Evolutionary conservation across 2,329 filamentous ascomycete genomes (phyloP).

Genomic region (Aspergillus sp.): DNA sequence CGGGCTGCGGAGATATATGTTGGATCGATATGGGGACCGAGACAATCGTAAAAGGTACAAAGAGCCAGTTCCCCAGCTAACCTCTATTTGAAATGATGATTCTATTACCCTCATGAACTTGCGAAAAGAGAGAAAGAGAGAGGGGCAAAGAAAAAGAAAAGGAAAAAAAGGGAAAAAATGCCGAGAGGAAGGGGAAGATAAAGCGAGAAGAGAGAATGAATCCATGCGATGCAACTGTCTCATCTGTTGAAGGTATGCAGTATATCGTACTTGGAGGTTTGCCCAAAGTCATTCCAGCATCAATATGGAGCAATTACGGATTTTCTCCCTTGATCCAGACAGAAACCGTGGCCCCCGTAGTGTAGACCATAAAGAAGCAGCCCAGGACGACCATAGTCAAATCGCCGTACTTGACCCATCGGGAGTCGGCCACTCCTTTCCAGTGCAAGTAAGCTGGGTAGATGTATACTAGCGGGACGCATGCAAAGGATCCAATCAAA

Average conservation of each 20-base stretch:
- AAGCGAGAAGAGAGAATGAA: too few species aligned
- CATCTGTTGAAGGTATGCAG: too few species aligned
- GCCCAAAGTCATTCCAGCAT: too few species aligned
- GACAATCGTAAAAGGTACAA: too few species aligned
- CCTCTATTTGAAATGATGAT: too few species aligned
- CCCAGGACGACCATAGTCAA: slow-evolving; percentile 56
- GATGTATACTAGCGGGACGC: slow-evolving; percentile 89
- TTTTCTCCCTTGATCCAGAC: slow-evolving; percentile 12
- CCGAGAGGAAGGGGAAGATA: background rate
- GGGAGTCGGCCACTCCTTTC: slow-evolving; percentile 54
- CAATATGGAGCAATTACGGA: background rate
- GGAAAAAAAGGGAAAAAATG: background rate
- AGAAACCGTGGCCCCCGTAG: slow-evolving; percentile 53
- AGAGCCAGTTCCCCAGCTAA: too few species aligned
- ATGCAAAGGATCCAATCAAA: slow-evolving; percentile 90
- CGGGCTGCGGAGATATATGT: too few species aligned
- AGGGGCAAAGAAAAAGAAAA: background rate
- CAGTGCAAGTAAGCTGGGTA: slow-evolving; percentile 75
- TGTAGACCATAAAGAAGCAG: slow-evolving; percentile 61
- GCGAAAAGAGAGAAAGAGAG: too few species aligned
- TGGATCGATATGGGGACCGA: too few species aligned
- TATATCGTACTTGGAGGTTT: too few species aligned
- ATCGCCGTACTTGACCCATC: slow-evolving; percentile 44
- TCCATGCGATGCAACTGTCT: too few species aligned
- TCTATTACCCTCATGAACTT: too few species aligned